Conservation (phyloP, 495 filamentous ascomycete species). For the Thermothielavioides terrestris region DNA sequence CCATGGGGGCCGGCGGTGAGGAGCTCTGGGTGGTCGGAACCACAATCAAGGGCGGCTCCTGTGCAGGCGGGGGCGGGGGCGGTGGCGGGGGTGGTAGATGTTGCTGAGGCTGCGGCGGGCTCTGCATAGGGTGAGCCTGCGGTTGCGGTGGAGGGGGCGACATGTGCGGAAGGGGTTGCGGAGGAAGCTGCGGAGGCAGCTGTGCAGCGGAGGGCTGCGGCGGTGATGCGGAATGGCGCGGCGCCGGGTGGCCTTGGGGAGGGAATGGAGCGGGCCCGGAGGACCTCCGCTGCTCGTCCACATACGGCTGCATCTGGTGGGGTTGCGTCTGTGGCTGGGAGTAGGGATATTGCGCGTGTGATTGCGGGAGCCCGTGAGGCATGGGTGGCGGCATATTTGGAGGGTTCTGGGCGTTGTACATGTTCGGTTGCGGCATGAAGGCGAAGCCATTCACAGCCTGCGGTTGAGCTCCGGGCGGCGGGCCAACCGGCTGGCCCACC, state of each 20-base stretch:
- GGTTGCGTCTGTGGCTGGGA: slow-evolving; percentile 26
- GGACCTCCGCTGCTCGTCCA: slow-evolving; percentile 58
- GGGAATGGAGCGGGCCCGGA: slow-evolving; percentile 53
- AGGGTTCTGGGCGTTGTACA: slow-evolving; percentile 68
- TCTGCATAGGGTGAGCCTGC: slow-evolving; percentile 31
- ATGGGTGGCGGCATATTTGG: slow-evolving; percentile 38
- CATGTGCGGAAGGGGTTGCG: slow-evolving; percentile 24
- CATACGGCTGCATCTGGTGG: slow-evolving; percentile 49
- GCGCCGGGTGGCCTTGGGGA: slow-evolving; percentile 21
- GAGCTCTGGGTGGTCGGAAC: slow-evolving; percentile 22
- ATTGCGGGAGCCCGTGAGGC: slow-evolving; percentile 41
- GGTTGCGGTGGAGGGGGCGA: slow-evolving; percentile 31
- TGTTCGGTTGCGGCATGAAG: slow-evolving; percentile 76
- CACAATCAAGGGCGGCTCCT: slow-evolving; percentile 36
- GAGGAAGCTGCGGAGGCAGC: slow-evolving; percentile 33
- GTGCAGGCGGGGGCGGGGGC: slow-evolving; percentile 26
- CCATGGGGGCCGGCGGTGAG: slow-evolving; percentile 37
- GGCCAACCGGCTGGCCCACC: slow-evolving; percentile 50
- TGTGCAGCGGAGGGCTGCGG: slow-evolving; percentile 29
- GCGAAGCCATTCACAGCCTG: slow-evolving; percentile 66
- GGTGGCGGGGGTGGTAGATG: slow-evolving; percentile 26
- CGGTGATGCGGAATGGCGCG: slow-evolving; percentile 37
- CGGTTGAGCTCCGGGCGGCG: slow-evolving; percentile 46
- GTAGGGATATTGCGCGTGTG: slow-evolving; percentile 46
- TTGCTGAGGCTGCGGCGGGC: slow-evolving; percentile 36